A percentile compares a stretch with the other conserved stretches of the same genome.
phyloP scores from a whole-genome alignment of 257 asterid species.

The Datura wrightii region DNA sequence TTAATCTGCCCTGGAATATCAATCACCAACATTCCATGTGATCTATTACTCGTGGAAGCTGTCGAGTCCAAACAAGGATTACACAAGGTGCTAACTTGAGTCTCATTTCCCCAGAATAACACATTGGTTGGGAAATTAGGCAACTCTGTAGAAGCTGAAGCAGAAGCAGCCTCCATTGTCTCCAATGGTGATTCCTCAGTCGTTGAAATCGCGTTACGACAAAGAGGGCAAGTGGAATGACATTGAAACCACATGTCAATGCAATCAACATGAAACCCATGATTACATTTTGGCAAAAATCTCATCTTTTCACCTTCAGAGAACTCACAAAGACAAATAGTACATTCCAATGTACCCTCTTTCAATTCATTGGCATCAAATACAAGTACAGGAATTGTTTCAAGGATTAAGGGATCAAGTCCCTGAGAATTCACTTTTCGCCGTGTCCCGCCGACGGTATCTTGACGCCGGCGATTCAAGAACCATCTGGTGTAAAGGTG shows the following conservation, averaged over 20 bases:
- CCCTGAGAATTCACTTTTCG: neutral
- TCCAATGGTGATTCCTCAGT: neutral
- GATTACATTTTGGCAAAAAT: conserved; percentile 30
- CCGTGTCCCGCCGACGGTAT: conserved; percentile 39
- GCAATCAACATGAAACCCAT: conserved; percentile 33
- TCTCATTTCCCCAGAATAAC: conserved; percentile 39
- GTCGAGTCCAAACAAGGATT: conserved; percentile 22
- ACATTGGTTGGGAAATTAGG: conserved; percentile 39
- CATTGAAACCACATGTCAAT: conserved; percentile 34
- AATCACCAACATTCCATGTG: conserved; percentile 24
- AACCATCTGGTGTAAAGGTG: conserved; percentile 79
- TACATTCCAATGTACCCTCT: conserved; percentile 28
- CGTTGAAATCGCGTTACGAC: conserved; percentile 17
- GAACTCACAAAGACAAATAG: conserved; percentile 31
- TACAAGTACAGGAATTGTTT: conserved; percentile 29
- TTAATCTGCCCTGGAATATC: conserved; percentile 33
- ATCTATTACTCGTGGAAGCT: conserved; percentile 4
- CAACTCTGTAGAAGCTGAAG: neutral
- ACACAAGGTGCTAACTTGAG: conserved; percentile 36
- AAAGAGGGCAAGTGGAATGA: conserved; percentile 33
- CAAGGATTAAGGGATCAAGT: conserved; percentile 23
- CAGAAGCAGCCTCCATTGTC: neutral
- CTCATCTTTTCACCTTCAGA: conserved; percentile 28
- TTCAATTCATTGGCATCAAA: conserved; percentile 16
- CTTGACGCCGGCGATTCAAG: conserved; percentile 65